Base-by-base conservation (phyloP, 352 stramenopile species). In the Thraustotheca clavata region DNA sequence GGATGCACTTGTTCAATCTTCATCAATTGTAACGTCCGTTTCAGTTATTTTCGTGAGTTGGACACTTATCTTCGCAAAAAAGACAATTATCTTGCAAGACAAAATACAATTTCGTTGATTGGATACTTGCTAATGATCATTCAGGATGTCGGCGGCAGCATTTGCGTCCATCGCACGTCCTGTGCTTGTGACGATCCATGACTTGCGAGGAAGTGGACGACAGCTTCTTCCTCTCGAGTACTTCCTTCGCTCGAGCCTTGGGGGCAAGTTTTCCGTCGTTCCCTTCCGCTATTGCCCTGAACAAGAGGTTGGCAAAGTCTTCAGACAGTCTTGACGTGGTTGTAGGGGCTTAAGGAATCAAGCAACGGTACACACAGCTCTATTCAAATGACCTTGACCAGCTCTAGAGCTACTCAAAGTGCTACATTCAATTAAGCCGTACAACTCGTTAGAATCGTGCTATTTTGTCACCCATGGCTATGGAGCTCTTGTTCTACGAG, bases 401-500 rank as follows among this genome's bases (percentile, higher is more conserved):
- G 8, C 18, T 48, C 35, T 63, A 86, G 63, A 70, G 14, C 67
- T 90, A 7, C 71, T 70, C 26, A 54, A 77, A 33, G 74, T 88
- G 29, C 65, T 90, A 18, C 73, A 72, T 6, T 69, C 70, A 4
- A 77, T 74, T n/a, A 90, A 90, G 50, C 81, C 81, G 1, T 77
- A 90, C 49, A 80, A 69, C 4, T 67, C 62, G 1, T 75, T 83
- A 54, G 76, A 87, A 54, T 67, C 73, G 3, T 63, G 88, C 43
- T 73, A 87, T 70, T 87, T 90, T 49, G 76, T 90, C 31, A 88
- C 81, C 0, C 81, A 86, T 41, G 81, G 77, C 68, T 90, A 90
- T 46, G 81, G 81, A 9, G 73, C 81, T 0, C 54, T 90, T 16
- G 79, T 90, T 35, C 67, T 90, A 20, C 76, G 81, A 36, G 81